Base-by-base conservation (phyloP, 495 filamentous ascomycete genomes). In the Penicillium roqueforti region DNA sequence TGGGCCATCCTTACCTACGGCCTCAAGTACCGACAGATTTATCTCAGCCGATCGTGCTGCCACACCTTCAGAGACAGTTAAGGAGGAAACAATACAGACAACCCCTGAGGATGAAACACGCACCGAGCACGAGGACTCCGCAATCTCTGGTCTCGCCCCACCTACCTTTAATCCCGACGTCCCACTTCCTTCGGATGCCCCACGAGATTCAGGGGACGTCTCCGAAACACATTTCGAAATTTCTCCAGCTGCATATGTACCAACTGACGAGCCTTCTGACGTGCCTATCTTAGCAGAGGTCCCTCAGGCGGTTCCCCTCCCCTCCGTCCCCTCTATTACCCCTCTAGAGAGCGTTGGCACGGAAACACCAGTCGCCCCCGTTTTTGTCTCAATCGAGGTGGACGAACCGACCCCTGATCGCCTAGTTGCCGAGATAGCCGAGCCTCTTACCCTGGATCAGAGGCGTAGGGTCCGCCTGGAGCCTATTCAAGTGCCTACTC, bases 401-500 rank as follows among this genome's bases (percentile, higher is more conserved):
- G 55, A 56, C 34, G 61, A 69, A 31, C 25, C 37, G 25, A 44
- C 55, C 31, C 53, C 62, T 57, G 62, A 71, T 48, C 39, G 48
- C 38, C 36, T 61, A n/a, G 53, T 46, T 28, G 34, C 48, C 36
- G 45, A 58, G 19, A 64, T 62, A 51, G 11, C 56, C 23, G 54
- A 59, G 23, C 39, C 44, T 18, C 47, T 50, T 22, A 53, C 63
- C 13, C 61, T 70, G 47, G 73, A 73, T 49, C 72, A 77, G 20
- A 81, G 76, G 59, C 74, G 76, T 39, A 79, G 69, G 64, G 65
- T 67, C 48, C 57, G 69, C 52, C 60, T 84, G 19, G 82, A 83
- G 51, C 79, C 80, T 10, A 86, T 87, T 54, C 72, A 76, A 56
- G 68, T 77, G 0, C 75, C 70, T 38, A 82, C 80, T 20, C 75